Base-by-base conservation (phyloP, 192 early-diverging fungal genomes). In the Umbelopsis isabellina region DNA sequence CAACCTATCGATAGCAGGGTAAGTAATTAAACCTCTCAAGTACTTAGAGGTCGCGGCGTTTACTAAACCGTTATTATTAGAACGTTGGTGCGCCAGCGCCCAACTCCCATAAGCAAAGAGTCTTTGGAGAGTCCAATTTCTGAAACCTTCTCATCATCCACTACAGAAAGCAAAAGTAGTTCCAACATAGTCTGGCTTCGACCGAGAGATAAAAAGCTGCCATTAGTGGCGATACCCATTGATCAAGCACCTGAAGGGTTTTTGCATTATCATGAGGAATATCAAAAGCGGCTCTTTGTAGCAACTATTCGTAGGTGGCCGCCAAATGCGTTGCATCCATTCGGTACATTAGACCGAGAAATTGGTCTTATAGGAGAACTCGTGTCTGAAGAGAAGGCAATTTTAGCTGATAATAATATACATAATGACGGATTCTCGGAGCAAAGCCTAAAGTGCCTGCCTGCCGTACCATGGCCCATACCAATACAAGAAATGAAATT, bases 311-410 rank as follows among this genome's bases (percentile, higher is more conserved):
- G 81, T 46, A 79, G 86, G 18, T 94, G 93, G 93, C 83, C 85
- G 2, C 73, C 83, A 12, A 85, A 81, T 10, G 86, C 80, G 0
- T 78, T 87, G 27, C 87, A 88, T 75, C 93, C 93, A 15, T 86
- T 86, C 73, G 93, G 93, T 45, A 82, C 81, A 10, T 72, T 92
- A 67, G 87, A 83, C 33, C 83, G 87, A 41, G 84, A 82, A 44
- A 69, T 98, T 50, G 96, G 94, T 21, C 75, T 86, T 21, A 89
- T 94, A 49, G 93, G 93, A 7, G 79, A 92, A 46, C 83, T 97
- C 41, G 86, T 88, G 18, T 82, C 89, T 30, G 93, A 96, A 71
- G 91, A 91, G 2, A 83, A 85, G 69, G 89, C 92, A 0, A 78
- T 97, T 16, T 79, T 97, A 30, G 87, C 86, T 11, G 93, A 94